Base-by-base conservation (phyloP, 2,329 filamentous ascomycete species). In the Pestalotiopsis sp. region DNA sequence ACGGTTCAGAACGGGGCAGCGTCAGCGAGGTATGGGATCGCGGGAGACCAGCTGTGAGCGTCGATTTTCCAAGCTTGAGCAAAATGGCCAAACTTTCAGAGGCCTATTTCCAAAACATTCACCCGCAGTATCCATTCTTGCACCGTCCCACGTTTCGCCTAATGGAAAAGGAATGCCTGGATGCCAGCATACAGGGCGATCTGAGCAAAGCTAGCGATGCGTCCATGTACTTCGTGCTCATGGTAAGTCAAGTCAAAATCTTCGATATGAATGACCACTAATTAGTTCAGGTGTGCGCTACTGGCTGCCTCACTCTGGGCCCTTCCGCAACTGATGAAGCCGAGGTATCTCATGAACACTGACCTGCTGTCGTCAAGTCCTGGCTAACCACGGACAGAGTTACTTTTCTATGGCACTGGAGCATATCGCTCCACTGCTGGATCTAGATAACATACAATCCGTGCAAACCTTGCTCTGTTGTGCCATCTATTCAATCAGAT, bases 71-170 rank as follows among this genome's bases (percentile, higher is more conserved):
- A 2, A 23, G 49, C 39, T 36, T 38, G 14, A 58, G 25, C 12
- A 69, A 62, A 56, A 52, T 62, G 64, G 36, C 56, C 36, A 45
- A 41, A 14, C 52, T 69, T 7, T 61, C 36, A 13, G 31, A 69
- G 56, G 79, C 80, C 3, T 82, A 80, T 67, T 82, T 82, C 65
- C 70, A 78, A 39, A 79, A 80, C 25, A 78, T 82, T 12, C 79
- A 81, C 56, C 71, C 77, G 0, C 79, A 81, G 63, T 82, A 81
- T 61, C 79, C 79, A 0, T 81, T 81, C 64, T 71, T 82, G 1
- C 80, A 82, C 67, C 70, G 74, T 17, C 76, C 75, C 3, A 81
- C 79, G 0, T 79, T 80, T 61, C 66, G 70, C 4, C 12, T 27
- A 1, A 79, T 77, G 78, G 79, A 81, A 61, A 69, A 73, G 14